Evolutionary conservation across 768 basidiomycete genomes (phyloP).

Genomic region (Crassisporium funariophilum): DNA sequence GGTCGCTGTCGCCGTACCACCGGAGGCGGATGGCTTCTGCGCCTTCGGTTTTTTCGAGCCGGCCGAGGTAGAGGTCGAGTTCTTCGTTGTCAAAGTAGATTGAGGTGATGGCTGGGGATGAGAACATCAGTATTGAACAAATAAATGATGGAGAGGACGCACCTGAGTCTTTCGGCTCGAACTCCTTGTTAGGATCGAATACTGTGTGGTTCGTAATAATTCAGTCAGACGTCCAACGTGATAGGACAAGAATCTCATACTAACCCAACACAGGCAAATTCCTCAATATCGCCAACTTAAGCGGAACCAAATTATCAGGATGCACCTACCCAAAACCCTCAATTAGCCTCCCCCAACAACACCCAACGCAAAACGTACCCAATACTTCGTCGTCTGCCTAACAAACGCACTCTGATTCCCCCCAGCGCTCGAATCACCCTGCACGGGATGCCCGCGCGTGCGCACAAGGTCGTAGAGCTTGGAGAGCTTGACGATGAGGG

Average conservation of each 20-base stretch:
- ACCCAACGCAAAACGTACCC: constrained; percentile 63
- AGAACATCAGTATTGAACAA: background rate
- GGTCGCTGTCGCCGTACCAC: constrained; percentile 95
- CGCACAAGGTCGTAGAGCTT: constrained; percentile 94
- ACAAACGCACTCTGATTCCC: constrained; percentile 97
- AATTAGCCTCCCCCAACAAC: background rate
- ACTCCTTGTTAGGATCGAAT: constrained; percentile 93
- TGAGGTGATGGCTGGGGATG: constrained; percentile 80
- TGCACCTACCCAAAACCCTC: constrained; percentile 39
- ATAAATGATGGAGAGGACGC: constrained; percentile 12
- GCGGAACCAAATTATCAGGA: constrained; percentile 89
- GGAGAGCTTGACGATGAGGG: constrained; percentile 93
- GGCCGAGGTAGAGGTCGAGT: constrained; percentile 93
- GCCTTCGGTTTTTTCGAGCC: constrained; percentile 97
- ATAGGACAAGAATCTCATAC: constrained; percentile 6
- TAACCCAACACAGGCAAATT: constrained; percentile 92
- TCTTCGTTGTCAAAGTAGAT: constrained; percentile 98
- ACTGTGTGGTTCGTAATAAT: constrained; percentile 45
- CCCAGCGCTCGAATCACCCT: constrained; percentile 93
- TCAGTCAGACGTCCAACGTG: background rate
- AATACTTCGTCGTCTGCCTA: constrained; percentile 98
- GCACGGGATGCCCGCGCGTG: constrained; percentile 91
- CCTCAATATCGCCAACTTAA: constrained; percentile 91
- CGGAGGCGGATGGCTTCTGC: constrained; percentile 95
- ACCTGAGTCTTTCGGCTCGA: constrained; percentile 83